Evolutionary conservation across 768 basidiomycete species (phyloP).

Genomic region (Termitomyces titanicus): DNA sequence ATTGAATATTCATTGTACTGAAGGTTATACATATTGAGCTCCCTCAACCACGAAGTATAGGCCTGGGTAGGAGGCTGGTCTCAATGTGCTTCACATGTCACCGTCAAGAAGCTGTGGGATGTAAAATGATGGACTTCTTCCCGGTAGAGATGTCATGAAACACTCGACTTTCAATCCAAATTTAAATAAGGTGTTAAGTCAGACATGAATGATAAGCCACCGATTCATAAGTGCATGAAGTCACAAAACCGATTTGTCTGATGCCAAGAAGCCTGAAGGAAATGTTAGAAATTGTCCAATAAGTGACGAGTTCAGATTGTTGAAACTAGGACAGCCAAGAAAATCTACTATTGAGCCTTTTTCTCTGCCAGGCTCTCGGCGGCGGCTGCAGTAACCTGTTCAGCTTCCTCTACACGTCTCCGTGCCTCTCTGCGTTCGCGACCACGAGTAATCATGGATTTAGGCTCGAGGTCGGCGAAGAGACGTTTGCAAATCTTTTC

Average conservation of each 20-base stretch:
- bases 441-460: slow-evolving; percentile 78
- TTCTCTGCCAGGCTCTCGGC: slow-evolving; percentile 14
- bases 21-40: too few species aligned
- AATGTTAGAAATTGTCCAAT: neutral
- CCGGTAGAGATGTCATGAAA: neutral
- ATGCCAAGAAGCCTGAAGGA: neutral
- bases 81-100: neutral
- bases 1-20: too few species aligned
- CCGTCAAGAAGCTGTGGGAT: neutral
- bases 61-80: too few species aligned
- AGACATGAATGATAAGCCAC: neutral
- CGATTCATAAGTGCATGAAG: neutral
- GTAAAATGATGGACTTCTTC: neutral
- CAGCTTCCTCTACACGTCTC: slow-evolving; percentile 36
- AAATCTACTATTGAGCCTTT: slow-evolving; percentile 19
- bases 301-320: neutral
- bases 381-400: slow-evolving; percentile 4
- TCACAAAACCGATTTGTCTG: neutral
- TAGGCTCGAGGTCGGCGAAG: slow-evolving; percentile 88
- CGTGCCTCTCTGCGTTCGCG: slow-evolving; percentile 73
- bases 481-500: slow-evolving; percentile 80
- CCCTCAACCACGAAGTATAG: too few species aligned
- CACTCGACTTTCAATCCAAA: neutral
- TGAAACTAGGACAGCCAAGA: neutral
- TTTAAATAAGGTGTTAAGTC: neutral